Conservation (phyloP, 2,329 filamentous ascomycete species). For the Beauveria sp. region DNA sequence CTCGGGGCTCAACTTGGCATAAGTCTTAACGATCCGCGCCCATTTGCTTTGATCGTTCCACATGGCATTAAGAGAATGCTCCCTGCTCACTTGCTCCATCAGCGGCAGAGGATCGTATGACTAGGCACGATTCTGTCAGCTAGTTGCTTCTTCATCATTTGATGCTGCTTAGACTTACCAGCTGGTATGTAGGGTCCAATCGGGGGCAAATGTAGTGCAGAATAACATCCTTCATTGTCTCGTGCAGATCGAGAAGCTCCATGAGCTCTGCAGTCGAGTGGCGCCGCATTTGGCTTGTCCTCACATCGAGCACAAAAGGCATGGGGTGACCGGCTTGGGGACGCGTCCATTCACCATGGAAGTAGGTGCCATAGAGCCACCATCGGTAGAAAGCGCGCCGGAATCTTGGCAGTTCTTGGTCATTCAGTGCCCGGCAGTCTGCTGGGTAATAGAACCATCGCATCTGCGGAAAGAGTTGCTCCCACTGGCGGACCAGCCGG, state of each 20-base stretch:
- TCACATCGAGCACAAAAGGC: conserved; percentile 31
- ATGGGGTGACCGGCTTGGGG: conserved; percentile 30
- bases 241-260: conserved; percentile 38
- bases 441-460: conserved; percentile 39
- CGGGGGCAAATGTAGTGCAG: conserved; percentile 39
- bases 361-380: conserved; percentile 47
- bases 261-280: conserved; percentile 36
- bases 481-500: conserved; percentile 29
- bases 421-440: conserved; percentile 35
- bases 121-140: conserved; percentile 6
- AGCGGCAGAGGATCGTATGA: conserved; percentile 15
- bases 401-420: conserved; percentile 37
- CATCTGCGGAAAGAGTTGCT: conserved; percentile 34
- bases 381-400: conserved; percentile 44
- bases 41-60: conserved; percentile 30
- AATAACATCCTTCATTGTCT: conserved; percentile 37
- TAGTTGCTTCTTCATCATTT: not conserved
- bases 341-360: conserved; percentile 36
- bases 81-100: conserved; percentile 19
- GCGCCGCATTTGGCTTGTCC: conserved; percentile 35
- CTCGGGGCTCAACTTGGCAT: conserved; percentile 41
- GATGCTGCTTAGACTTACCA: conserved; percentile 21
- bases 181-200: conserved; percentile 28
- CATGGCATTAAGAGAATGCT: conserved; percentile 24
- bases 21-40: conserved; percentile 34